These are phyloP conservation scores for Sporisorium reilianum DNA, from an alignment of 1,284 basidiomycete species.

Conservation along the genomic window DNA sequence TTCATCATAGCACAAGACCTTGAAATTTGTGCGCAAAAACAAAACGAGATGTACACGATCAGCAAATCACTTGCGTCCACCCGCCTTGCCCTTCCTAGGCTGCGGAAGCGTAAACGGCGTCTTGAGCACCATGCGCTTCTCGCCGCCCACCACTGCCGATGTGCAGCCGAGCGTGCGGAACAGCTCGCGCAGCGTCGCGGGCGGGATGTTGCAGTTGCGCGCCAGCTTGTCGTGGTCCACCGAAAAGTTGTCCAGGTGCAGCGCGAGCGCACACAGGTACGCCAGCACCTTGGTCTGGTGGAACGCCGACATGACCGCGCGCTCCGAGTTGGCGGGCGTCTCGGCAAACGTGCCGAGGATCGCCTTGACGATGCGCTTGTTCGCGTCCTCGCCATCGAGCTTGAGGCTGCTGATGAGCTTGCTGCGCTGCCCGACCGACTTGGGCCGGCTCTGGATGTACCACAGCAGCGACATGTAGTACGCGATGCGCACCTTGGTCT, in stretches of 20 bases:
- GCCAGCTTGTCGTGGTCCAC: conserved; percentile 53
- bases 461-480: conserved; percentile 51
- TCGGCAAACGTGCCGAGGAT: conserved; percentile 39
- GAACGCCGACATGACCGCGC: conserved; percentile 50
- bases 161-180: conserved; percentile 56
- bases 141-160: conserved; percentile 37
- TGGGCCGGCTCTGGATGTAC: conserved; percentile 33
- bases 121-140: conserved; percentile 56
- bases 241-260: conserved; percentile 65
- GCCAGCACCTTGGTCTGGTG: conserved; percentile 62
- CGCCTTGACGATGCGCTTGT: conserved; percentile 41
- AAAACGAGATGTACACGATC: conserved; percentile 28
- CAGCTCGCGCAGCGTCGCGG: conserved; percentile 47
- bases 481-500: conserved; percentile 45
- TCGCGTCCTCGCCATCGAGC: conserved; percentile 45
- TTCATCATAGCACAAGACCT: conserved; percentile 9
- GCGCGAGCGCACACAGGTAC: conserved; percentile 58
- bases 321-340: conserved; percentile 33
- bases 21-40: too few species aligned
- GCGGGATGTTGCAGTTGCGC: conserved; percentile 36
- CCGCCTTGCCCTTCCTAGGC: conserved; percentile 46
- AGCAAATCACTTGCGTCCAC: conserved; percentile 25
- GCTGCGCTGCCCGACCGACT: conserved; percentile 36
- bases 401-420: conserved; percentile 39
- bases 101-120: conserved; percentile 51